These are phyloP conservation scores for Mycosarcoma maydis DNA, from an alignment of 1,284 basidiomycete genomes.

Conservation along the genomic window DNA sequence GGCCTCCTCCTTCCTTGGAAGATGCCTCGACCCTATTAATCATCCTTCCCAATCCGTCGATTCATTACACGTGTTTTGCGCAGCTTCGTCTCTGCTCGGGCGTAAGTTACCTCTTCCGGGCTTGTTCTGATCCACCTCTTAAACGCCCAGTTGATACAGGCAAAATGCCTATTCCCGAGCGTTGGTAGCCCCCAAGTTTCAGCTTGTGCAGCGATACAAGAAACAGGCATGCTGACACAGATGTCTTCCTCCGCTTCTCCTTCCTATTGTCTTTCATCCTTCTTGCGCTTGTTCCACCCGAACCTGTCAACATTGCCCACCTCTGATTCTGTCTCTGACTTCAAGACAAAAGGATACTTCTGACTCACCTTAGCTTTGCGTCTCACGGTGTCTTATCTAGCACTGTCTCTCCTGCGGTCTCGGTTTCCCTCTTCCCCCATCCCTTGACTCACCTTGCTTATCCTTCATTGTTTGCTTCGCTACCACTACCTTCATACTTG, in stretches of 20 bases:
- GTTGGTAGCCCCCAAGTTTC: no score
- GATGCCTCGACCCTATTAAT: constrained; percentile 1
- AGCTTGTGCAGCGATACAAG: constrained; percentile 22
- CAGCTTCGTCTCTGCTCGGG: constrained; percentile 19
- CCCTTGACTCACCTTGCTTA: constrained; percentile 28
- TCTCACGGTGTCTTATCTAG: constrained; percentile 47
- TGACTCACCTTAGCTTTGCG: constrained; percentile 30
- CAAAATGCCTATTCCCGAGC: no score
- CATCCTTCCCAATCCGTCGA: constrained; percentile 23
- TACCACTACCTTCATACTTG: constrained; percentile 42
- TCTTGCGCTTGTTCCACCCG: constrained; percentile 14
- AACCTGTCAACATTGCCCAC: not conserved
- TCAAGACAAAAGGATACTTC: constrained; percentile 13
- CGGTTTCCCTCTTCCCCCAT: constrained; percentile 14
- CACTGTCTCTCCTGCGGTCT: constrained; percentile 48
- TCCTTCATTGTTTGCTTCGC: constrained; percentile 5
- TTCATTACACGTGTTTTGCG: constrained; percentile 11
- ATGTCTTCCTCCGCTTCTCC: constrained; percentile 11
- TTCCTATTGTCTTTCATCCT: constrained; percentile 29
- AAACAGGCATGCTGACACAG: constrained; percentile 36
- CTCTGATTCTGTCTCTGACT: constrained; percentile 6
- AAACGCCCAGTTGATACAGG: not conserved
- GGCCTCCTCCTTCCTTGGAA: not conserved
- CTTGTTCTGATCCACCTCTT: not conserved
- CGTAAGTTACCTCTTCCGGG: constrained; percentile 32